These are phyloP conservation scores for Cynanchum wilfordii DNA, from an alignment of 257 asterid species.

Conservation along the genomic window DNA sequence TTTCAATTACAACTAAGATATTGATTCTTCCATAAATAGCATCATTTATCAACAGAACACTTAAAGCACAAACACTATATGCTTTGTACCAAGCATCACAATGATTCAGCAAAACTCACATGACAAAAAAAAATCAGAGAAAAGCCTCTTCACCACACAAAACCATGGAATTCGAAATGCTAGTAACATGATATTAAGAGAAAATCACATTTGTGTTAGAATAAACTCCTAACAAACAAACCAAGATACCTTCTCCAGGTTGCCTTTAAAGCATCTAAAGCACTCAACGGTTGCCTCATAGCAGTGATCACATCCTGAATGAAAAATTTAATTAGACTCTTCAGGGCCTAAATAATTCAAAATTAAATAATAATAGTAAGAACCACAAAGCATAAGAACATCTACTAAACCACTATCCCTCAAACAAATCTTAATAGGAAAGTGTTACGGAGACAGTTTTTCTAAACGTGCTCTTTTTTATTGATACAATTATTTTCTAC, in stretches of 20 bases:
- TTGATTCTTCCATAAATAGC: background rate
- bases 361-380: conserved; percentile 16
- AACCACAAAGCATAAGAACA: conserved; percentile 6
- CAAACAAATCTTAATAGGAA: conserved; percentile 12
- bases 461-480: conserved; percentile 2
- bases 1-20: background rate
- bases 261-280: conserved; percentile 84
- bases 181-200: background rate
- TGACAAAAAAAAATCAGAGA: background rate
- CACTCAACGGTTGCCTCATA: conserved; percentile 89
- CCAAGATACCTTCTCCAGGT: conserved; percentile 99
- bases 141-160: background rate
- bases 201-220: conserved; percentile 37
- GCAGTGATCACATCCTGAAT: conserved; percentile 85
- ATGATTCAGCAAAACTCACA: conserved; percentile 1
- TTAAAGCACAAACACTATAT: background rate
- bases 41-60: background rate
- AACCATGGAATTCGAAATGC: background rate
- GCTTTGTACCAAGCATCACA: background rate
- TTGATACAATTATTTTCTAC: conserved; percentile 20
- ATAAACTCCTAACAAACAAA: conserved; percentile 69
- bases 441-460: conserved; percentile 7
- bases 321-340: conserved; percentile 80
- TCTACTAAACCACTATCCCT: background rate
- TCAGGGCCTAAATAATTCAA: conserved; percentile 42